Evolutionary conservation across 345 rosid genomes (phyloP), one percentile per base, ranked within the genome.

Genomic region (Salix caprea): DNA sequence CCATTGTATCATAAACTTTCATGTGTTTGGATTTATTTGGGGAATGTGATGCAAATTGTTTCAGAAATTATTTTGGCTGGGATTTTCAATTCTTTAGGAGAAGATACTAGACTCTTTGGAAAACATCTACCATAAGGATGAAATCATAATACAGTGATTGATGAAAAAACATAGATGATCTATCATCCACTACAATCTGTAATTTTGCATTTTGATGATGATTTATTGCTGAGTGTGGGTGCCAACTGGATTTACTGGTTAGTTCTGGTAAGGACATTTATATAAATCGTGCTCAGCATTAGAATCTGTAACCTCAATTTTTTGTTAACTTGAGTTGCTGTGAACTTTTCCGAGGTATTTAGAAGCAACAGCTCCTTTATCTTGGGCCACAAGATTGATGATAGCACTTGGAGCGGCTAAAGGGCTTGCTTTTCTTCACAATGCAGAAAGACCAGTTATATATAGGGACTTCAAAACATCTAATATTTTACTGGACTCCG

Each of bases 361-460:
- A 93, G 97, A 91, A 83, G 91, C 94, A 48, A 89, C 91, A 81
- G 85, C 82, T 91, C 89, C 94, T 15, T 81, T 93, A 56, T 73
- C 96, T 76, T 93, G 98, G 98, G 90, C 91, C 61, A 91, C 82
- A 72, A 90, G 98, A 83, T 91, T 93, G 98, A 93, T 91, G 99
- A 92, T 96, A 87, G 96, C 98, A 80, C 88, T 96, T 72, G 99
- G 99, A 61, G 99, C 97, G 76, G 98, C 99, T 16, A 93, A 96
- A 87, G 98, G 99, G 39, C 97, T 96, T 79, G 96, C 98, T 74
- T 93, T 93, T 85, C 97, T 95, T 69, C 99, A 95, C 86, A 89
- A 91, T 83, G 94, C 97, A 72, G 99, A 95, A 83, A 91, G 89
- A 82, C 98, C 99, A 5, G 97, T 95, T 72, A 93, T 93, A 73